phyloP scores from a whole-genome alignment of 2,329 filamentous ascomycete species.

The Pleoardoris graminearum region DNA sequence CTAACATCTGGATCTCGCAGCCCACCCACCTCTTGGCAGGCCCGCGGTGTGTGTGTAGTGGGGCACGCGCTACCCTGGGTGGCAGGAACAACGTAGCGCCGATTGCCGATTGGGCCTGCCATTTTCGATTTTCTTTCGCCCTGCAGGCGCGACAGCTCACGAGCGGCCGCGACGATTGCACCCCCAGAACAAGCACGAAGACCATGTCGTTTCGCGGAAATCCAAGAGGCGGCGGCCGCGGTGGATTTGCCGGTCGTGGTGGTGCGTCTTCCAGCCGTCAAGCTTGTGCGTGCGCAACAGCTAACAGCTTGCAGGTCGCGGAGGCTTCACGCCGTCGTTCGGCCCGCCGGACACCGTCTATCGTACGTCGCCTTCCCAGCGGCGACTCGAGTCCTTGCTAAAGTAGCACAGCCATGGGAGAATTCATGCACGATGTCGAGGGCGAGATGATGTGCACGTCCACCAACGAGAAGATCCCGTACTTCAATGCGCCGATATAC shows the following conservation, averaged over 20 bases:
- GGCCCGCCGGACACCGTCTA: constrained; percentile 51
- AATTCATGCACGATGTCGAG: constrained; percentile 91
- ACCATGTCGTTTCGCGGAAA: constrained; percentile 66
- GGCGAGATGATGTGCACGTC: constrained; percentile 98
- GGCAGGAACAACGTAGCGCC: constrained; percentile 30
- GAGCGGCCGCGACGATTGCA: constrained; percentile 32
- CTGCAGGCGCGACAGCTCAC: constrained; percentile 31
- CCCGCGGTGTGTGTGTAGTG: constrained; percentile 21
- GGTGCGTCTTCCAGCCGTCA: constrained; percentile 38
- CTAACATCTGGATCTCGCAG: constrained; percentile 9
- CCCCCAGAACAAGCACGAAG: constrained; percentile 21
- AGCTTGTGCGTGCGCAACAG: constrained; percentile 26
- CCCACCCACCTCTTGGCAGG: constrained; percentile 18
- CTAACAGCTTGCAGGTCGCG: constrained; percentile 43
- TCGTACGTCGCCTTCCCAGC: constrained; percentile 34
- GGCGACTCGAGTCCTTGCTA: constrained; percentile 15
- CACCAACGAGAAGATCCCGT: constrained; percentile 92
- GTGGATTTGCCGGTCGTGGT: constrained; percentile 56
- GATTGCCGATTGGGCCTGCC: constrained; percentile 34
- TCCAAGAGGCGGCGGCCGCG: constrained; percentile 52
- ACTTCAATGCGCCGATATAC: constrained; percentile 99
- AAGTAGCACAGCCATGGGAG: constrained; percentile 76
- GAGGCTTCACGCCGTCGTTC: constrained; percentile 46
- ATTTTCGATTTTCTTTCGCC: constrained; percentile 33
- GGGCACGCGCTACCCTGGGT: constrained; percentile 22